A percentile compares a stretch with the other conserved stretches of the same genome.
Evolutionary conservation across 2,329 filamentous ascomycete species (phyloP).

Genomic region (Pseudodiploospora longispora): DNA sequence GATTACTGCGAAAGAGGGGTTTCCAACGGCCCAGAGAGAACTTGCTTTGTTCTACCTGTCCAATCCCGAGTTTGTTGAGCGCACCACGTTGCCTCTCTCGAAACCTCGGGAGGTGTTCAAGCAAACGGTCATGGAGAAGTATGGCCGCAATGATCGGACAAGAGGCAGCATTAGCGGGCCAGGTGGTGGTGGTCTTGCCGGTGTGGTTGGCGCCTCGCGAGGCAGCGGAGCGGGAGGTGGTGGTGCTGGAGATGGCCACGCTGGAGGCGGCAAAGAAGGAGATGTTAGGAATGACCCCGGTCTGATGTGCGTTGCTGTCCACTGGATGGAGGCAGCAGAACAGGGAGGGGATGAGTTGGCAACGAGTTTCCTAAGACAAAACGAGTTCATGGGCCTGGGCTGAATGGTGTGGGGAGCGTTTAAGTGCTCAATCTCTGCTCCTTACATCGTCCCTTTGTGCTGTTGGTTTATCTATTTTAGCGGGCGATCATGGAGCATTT

Average conservation of each 20-base stretch:
- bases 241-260: conserved; percentile 14
- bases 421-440: not conserved
- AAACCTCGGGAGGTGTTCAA: conserved; percentile 87
- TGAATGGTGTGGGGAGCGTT: conserved; percentile 12
- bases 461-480: conserved; percentile 1
- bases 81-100: conserved; percentile 75
- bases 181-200: conserved; percentile 15
- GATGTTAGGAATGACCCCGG: conserved; percentile 67
- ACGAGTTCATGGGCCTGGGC: conserved; percentile 32
- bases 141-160: conserved; percentile 33
- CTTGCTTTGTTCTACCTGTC: conserved; percentile 89
- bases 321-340: conserved; percentile 93
- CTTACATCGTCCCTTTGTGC: not conserved
- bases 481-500: conserved; percentile 8
- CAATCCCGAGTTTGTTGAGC: conserved; percentile 74
- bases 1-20: conserved; percentile 86
- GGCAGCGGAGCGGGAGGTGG: conserved; percentile 14
- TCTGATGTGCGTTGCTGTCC: conserved; percentile 87
- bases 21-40: conserved; percentile 78
- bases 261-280: conserved; percentile 28
- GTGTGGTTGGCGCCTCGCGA: conserved; percentile 14
- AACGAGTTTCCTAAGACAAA: conserved; percentile 70
- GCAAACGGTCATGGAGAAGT: conserved; percentile 70
- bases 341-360: conserved; percentile 81
- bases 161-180: conserved; percentile 15